These are phyloP conservation scores for Kipferlia bialata DNA, from an alignment of 78 protist species.

Conservation along the genomic window DNA sequence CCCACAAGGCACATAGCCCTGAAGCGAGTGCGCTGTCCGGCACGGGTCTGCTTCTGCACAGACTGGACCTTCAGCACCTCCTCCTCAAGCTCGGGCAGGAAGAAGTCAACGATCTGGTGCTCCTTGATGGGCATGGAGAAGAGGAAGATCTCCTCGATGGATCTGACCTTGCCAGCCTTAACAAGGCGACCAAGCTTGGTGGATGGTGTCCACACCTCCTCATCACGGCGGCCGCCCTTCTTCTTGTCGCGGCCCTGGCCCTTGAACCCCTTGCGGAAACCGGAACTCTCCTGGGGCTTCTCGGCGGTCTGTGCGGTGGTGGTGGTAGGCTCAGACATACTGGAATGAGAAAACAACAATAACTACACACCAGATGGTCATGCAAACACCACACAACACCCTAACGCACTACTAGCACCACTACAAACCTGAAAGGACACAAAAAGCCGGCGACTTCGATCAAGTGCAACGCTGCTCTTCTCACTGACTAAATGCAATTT, in stretches of 20 bases:
- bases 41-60: constrained; percentile 99
- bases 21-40: constrained; percentile 99
- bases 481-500: too few species aligned
- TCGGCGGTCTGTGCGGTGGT: too few species aligned
- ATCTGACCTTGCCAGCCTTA: constrained; percentile 65
- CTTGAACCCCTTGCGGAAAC: too few species aligned
- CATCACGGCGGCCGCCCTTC: constrained; percentile 28
- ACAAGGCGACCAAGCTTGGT: constrained; percentile 99
- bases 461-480: too few species aligned
- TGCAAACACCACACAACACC: too few species aligned
- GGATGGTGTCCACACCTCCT: constrained; percentile 86
- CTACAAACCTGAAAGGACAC: too few species aligned
- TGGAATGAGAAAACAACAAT: too few species aligned
- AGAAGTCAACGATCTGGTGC: constrained; percentile 84
- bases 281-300: too few species aligned
- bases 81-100: constrained; percentile 74
- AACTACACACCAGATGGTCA: too few species aligned
- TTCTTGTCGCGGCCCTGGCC: background rate
- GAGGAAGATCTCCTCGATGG: constrained; percentile 90
- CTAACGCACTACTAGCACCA: too few species aligned
- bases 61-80: constrained; percentile 95
- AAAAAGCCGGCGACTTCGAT: too few species aligned
- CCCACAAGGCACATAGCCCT: constrained; percentile 86
- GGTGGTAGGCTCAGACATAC: too few species aligned
- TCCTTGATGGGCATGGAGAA: constrained; percentile 98